Evolutionary conservation across 495 filamentous ascomycete species (phyloP), one percentile per base, ranked within the genome.

Genomic region (Penicillium daleae): DNA sequence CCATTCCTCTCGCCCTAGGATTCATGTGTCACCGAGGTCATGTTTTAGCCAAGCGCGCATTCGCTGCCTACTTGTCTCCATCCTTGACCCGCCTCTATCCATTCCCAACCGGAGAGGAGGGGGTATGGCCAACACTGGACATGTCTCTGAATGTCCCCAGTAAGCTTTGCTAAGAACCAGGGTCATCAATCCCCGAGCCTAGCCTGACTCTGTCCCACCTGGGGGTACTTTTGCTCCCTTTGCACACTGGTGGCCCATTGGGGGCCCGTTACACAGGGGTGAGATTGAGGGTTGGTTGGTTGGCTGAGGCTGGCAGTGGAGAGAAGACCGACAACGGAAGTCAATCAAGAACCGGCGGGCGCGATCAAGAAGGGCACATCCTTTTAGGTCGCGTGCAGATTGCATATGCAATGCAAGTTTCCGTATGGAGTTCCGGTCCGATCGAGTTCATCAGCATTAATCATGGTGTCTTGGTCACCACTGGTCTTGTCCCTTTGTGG

Each of bases 381-480:
- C 35, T 56, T 69, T 72, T 59, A 40, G 54, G 60, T 66, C 56
- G 57, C 56, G 40, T 68, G 70, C 67, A 70, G 66, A 59, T 27
- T 56, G 61, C 61, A 68, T 66, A 67, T 72, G 65, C 60, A 67
- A 70, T 72, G 67, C 67, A 68, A 55, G 56, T 57, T 64, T 35
- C 70, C 67, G 63, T 61, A 68, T 68, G 58, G 59, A 66, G 63
- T 59, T 60, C 57, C 59, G 32, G 48, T 57, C 60, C 67, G 60
- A 64, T 70, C 60, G 61, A 67, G 52, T 64, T 46, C 61, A 32
- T 61, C 39, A 50, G 12, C 65, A 58, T 22, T 24, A 59, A 52
- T 32, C 27, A 32, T 52, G 15, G 24, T 6, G 32, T 29, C 42
- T 52, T 6, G 24, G 12, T 29, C 22, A 9, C 12, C 26, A 29